Conservation (phyloP, 805 yeast genomes). For the Scheffersomyces ergatensis region DNA sequence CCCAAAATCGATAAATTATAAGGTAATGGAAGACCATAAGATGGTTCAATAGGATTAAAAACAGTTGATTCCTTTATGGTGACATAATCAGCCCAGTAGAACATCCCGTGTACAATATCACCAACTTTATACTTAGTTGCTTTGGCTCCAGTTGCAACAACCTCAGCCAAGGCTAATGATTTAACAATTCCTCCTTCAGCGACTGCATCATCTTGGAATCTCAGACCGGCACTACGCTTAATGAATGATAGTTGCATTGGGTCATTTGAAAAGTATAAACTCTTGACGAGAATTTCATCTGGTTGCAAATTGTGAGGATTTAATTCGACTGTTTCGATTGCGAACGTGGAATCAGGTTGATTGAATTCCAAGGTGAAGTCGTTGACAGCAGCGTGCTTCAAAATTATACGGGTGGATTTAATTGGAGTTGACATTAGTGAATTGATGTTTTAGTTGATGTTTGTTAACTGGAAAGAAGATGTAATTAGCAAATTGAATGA, state of each 20-base stretch:
- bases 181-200: slow-evolving; percentile 46
- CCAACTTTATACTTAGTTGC: slow-evolving; percentile 29
- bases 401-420: slow-evolving; percentile 12
- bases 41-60: slow-evolving; percentile 25
- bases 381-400: slow-evolving; percentile 19
- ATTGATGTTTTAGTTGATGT: no score
- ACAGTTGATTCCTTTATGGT: slow-evolving; percentile 28
- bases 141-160: slow-evolving; percentile 50
- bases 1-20: slow-evolving; percentile 52
- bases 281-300: slow-evolving; percentile 44
- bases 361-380: slow-evolving; percentile 18
- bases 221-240: slow-evolving; percentile 25
- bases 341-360: slow-evolving; percentile 24
- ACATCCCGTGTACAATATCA: slow-evolving; percentile 30
- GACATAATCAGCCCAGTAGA: slow-evolving; percentile 50
- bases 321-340: slow-evolving; percentile 10
- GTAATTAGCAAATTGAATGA: no score
- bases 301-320: slow-evolving; percentile 19
- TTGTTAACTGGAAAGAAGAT: no score
- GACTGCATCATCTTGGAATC: slow-evolving; percentile 36
- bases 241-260: slow-evolving; percentile 58
- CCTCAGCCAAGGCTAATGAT: slow-evolving; percentile 46
- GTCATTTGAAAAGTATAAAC: slow-evolving; percentile 51
- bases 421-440: background rate
- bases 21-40: slow-evolving; percentile 30